Conservation (phyloP, 1,284 basidiomycete species). For the Malassezia equina region DNA sequence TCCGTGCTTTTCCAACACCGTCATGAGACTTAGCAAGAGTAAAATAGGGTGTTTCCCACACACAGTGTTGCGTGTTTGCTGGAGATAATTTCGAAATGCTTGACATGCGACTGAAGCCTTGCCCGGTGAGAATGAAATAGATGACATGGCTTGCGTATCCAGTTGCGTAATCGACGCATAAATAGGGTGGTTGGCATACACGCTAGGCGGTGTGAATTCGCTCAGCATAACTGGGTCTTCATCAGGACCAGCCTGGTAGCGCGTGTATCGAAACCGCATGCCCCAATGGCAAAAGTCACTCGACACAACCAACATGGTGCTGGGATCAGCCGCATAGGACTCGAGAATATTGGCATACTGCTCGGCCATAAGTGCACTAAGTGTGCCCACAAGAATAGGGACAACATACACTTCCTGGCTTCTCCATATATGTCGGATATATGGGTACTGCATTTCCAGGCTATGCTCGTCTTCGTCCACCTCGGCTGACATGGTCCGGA, state of each 20-base stretch:
- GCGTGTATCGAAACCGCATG: constrained; percentile 74
- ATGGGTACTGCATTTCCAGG: constrained; percentile 94
- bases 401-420: constrained; percentile 68
- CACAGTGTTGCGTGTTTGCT: constrained; percentile 82
- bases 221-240: constrained; percentile 39
- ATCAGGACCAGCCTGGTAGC: constrained; percentile 64
- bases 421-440: constrained; percentile 75
- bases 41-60: constrained; percentile 93
- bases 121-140: constrained; percentile 53
- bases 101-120: constrained; percentile 24
- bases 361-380: constrained; percentile 53
- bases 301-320: constrained; percentile 80
- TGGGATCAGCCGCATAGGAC: constrained; percentile 63
- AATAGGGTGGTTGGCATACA: constrained; percentile 24
- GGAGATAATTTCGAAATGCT: constrained; percentile 58
- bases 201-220: not conserved
- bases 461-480: constrained; percentile 92
- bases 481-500: constrained; percentile 59
- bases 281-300: constrained; percentile 99
- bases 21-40: constrained; percentile 69
- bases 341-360: constrained; percentile 64
- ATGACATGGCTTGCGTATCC: constrained; percentile 67
- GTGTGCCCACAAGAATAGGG: constrained; percentile 80
- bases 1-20: constrained; percentile 55
- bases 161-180: constrained; percentile 61